Evolutionary conservation across 805 yeast species (phyloP).

Genomic region (Zygosaccharomyces kombuchaensis): DNA sequence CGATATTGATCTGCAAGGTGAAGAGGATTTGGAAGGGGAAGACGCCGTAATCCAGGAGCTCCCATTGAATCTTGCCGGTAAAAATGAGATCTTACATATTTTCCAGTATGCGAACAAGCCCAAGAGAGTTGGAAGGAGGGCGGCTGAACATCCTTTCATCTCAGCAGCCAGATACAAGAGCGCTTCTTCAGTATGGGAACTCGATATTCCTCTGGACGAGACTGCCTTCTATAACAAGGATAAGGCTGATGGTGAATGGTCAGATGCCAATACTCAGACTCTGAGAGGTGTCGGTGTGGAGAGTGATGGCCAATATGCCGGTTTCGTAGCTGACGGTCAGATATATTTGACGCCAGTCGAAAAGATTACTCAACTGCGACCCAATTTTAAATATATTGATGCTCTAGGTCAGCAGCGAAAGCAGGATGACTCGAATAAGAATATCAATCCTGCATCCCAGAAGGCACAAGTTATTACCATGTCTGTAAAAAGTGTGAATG

Average conservation of each 20-base stretch:
- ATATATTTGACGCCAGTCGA: conserved; percentile 63
- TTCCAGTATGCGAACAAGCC: conserved; percentile 52
- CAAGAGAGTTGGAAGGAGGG: conserved; percentile 24
- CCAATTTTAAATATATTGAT: conserved; percentile 77
- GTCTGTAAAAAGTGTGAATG: conserved; percentile 62
- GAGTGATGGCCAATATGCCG: conserved; percentile 50
- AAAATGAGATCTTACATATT: conserved; percentile 37
- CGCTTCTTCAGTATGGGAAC: conserved; percentile 59
- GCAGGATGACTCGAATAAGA: conserved; percentile 41
- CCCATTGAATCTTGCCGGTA: conserved; percentile 48
- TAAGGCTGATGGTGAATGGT: conserved; percentile 60
- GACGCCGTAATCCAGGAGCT: conserved; percentile 61
- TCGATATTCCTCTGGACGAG: conserved; percentile 72
- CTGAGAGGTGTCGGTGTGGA: conserved; percentile 65
- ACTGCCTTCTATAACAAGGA: conserved; percentile 59
- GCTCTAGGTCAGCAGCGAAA: conserved; percentile 45
- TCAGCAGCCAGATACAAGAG: conserved; percentile 54
- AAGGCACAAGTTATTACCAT: conserved; percentile 66
- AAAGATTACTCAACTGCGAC: conserved; percentile 71
- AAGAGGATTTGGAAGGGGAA: conserved; percentile 37
- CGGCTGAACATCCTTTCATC: conserved; percentile 36
- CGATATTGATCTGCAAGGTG: conserved; percentile 16
- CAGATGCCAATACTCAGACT: conserved; percentile 53
- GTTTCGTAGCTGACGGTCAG: conserved; percentile 43
- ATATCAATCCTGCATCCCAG: conserved; percentile 34